Percentiles rank a stretch among this genome's conserved stretches.
These are phyloP conservation scores for Suillus subluteus DNA, from an alignment of 768 basidiomycete species.

Conservation along the genomic window DNA sequence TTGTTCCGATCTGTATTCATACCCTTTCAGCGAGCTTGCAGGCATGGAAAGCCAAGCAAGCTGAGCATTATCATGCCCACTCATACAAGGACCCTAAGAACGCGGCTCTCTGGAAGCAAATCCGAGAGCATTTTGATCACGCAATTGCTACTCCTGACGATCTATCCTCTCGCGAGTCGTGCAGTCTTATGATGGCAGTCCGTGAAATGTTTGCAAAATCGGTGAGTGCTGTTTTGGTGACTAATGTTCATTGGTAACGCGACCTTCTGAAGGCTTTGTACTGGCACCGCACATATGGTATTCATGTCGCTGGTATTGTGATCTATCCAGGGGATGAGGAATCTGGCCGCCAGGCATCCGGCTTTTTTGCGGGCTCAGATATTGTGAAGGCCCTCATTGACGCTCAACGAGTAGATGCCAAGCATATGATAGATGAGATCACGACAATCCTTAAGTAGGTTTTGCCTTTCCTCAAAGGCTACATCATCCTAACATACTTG, in stretches of 20 bases:
- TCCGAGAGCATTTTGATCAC: not conserved
- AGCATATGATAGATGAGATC: not conserved
- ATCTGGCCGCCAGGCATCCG: not conserved
- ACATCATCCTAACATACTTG: not conserved
- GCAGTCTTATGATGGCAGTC: constrained; percentile 1
- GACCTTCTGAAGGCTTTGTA: not conserved
- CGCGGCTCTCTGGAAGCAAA: not conserved
- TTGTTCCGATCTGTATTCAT: not conserved
- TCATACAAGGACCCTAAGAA: not conserved
- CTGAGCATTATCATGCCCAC: not conserved
- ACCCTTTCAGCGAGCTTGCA: not conserved
- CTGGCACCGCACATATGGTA: not conserved
- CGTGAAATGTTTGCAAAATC: not conserved
- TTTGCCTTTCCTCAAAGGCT: not conserved
- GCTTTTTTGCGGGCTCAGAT: not conserved
- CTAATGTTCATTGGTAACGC: not conserved
- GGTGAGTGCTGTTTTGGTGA: not conserved
- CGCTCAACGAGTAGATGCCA: not conserved
- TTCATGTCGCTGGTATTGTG: not conserved
- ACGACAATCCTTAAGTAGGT: not conserved
- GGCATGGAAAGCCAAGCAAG: not conserved
- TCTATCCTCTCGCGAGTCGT: not conserved
- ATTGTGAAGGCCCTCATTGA: constrained; percentile 1
- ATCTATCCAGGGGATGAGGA: not conserved
- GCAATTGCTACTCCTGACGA: not conserved